Base-by-base conservation (phyloP, 345 rosid genomes). In the Murraya koenigii region DNA sequence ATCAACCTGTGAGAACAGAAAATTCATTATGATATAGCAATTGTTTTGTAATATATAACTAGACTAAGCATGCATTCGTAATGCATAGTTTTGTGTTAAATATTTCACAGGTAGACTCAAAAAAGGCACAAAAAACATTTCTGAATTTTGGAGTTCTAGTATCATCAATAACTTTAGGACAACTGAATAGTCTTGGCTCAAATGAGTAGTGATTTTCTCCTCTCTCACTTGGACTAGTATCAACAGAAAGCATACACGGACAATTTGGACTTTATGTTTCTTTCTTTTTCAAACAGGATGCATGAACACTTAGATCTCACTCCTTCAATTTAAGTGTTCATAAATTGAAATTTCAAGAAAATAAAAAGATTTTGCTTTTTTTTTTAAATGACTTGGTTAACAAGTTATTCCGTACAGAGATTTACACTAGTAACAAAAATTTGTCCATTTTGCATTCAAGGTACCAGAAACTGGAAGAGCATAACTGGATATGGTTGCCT, bases 1-100 rank as follows among this genome's bases (percentile, higher is more conserved):
- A 82, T 96, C 99, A 67, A 96, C 99, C 99, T 96, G 85, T 72
- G 30, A 77, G 33, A 72, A 77, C 26, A 76, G 38, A 64, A 63
- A 36, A 32, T 36, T 25, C 59, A 8, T 26, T 25, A 56, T 44
- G 7, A 68, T 36, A 79, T 79, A 28, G 61, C 23, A 69, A 69
- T 8, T 28, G 23, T 3, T 5, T 23, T 35, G n/a, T 65, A 22
- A 65, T 7, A 15, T 23, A 8, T 52, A 26, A 49, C 2, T 15
- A 47, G 38, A 69, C 72, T 69, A 69, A 1, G 36, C 14, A 17
- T 17, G 75, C 7, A 13, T 70, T 52, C 5, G 23, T 70, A 49
- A 26, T 17, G 39, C 47, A 32, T 52, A 55, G 63, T 52, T 72
- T 72, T 30, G 58, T 55, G 76, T 36, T 41, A 60, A 36, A 38